phyloP scores from a whole-genome alignment of 2,329 filamentous ascomycete genomes.

The Aspergillus sp. region DNA sequence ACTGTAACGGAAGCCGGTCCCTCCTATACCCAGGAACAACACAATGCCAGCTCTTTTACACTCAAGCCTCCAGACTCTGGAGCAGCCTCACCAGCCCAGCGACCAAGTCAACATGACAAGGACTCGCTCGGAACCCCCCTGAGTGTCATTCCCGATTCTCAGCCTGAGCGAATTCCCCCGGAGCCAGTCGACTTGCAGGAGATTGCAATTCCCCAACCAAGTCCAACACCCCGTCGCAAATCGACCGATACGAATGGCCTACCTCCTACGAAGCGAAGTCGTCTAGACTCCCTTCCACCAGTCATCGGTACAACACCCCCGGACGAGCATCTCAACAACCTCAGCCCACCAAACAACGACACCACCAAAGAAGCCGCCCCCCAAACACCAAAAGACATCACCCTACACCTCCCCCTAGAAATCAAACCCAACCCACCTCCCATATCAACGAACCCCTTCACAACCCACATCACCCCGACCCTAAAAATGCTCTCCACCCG shows the following conservation, averaged over 20 bases:
- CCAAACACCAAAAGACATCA: background rate
- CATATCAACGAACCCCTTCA: conserved; percentile 49
- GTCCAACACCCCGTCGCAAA: background rate
- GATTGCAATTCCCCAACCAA: background rate
- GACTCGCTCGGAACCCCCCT: conserved; percentile 38
- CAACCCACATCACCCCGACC: conserved; percentile 58
- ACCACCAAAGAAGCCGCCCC: background rate
- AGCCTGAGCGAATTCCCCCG: conserved; percentile 24
- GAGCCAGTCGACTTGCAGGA: conserved; percentile 9
- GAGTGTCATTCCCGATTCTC: conserved; percentile 45
- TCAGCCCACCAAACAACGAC: background rate
- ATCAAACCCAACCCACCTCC: conserved; percentile 59
- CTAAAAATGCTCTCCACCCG: conserved; percentile 56
- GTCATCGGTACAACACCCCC: background rate
- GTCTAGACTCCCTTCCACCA: conserved; percentile 8
- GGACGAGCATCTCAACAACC: background rate
- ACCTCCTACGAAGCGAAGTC: conserved; percentile 15
- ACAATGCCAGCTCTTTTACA: background rate
- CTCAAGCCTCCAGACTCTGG: background rate
- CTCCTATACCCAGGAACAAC: background rate
- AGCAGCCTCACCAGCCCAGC: background rate
- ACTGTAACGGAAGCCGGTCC: background rate
- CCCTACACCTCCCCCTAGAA: conserved; percentile 31
- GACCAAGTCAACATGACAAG: conserved; percentile 1
- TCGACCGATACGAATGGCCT: background rate